Conservation (phyloP, 2,329 filamentous ascomycete species). For the Penicillium sp. region DNA sequence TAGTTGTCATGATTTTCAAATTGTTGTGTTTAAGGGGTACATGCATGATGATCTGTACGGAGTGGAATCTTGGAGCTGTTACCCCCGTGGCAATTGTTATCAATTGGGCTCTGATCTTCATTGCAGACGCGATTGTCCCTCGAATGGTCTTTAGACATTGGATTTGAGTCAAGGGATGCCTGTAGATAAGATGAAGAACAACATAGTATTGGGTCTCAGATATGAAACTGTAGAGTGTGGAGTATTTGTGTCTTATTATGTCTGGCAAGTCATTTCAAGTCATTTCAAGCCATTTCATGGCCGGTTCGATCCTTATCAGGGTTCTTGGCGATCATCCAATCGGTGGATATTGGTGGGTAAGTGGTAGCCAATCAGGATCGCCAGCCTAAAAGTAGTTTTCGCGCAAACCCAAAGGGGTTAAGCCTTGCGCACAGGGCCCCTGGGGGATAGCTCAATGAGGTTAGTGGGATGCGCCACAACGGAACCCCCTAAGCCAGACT, state of each 20-base stretch:
- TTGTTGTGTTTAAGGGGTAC: not conserved
- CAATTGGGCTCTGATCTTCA: constrained; percentile 4
- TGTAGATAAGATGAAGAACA: not conserved
- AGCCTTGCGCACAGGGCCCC: constrained; percentile 18
- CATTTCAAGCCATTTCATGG: too few relatives aligned
- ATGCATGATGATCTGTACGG: not conserved
- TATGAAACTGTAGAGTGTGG: not conserved
- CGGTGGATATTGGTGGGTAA: not conserved
- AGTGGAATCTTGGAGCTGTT: not conserved
- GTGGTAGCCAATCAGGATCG: not conserved
- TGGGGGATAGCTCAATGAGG: not conserved
- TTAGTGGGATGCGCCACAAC: not conserved
- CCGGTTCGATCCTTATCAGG: not conserved
- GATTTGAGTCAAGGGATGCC: not conserved
- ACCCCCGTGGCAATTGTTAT: constrained; percentile 4
- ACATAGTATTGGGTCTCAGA: not conserved
- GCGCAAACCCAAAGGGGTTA: not conserved
- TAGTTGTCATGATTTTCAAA: not conserved
- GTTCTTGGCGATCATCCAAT: not conserved
- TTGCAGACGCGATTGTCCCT: not conserved
- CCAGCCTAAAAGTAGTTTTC: not conserved
- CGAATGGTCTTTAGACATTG: not conserved
- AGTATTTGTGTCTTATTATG: not conserved
- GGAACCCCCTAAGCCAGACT: constrained; percentile 3
- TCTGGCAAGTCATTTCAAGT: not conserved